Percentiles rank a stretch among this genome's conserved stretches.
phyloP scores from a whole-genome alignment of 148 eudicot species.

The Pharnaceum exiguum region DNA sequence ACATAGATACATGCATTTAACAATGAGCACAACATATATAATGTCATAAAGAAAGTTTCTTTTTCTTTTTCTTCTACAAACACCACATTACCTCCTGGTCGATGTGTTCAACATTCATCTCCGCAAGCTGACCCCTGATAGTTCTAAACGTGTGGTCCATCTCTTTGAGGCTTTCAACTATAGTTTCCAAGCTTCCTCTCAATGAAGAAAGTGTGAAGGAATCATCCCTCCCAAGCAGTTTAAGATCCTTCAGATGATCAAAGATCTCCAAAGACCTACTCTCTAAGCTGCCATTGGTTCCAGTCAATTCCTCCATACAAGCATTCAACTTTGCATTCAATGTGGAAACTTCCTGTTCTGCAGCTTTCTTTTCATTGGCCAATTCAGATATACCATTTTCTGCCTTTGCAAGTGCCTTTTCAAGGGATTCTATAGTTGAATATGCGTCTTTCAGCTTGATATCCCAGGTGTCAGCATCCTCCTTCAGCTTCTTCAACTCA shows the following conservation, averaged over 20 bases:
- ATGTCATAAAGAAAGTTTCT: no score
- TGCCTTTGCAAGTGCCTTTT: constrained; percentile 51
- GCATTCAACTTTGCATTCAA: constrained; percentile 54
- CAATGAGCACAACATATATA: no score
- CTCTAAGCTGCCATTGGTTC: constrained; percentile 43
- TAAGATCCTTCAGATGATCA: constrained; percentile 52
- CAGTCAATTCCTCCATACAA: constrained; percentile 76
- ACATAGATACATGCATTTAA: no score
- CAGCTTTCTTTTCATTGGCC: constrained; percentile 44
- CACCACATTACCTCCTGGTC: constrained; percentile 47
- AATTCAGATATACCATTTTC: constrained; percentile 44
- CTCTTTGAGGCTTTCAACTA: constrained; percentile 51
- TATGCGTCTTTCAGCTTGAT: constrained; percentile 50
- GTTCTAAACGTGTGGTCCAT: constrained; percentile 52
- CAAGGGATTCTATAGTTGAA: constrained; percentile 41
- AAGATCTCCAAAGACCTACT: constrained; percentile 53
- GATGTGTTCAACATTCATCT: constrained; percentile 37
- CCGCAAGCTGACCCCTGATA: constrained; percentile 36
- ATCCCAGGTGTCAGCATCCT: constrained; percentile 50
- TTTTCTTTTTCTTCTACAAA: no score
- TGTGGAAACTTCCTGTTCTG: constrained; percentile 49
- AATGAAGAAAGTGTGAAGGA: constrained; percentile 40
- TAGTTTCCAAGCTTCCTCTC: constrained; percentile 35
- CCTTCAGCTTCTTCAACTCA: constrained; percentile 60
- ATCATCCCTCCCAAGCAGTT: constrained; percentile 53